Conservation (phyloP, 1,139 yeast genomes). For the Candida tetrigidarum region DNA sequence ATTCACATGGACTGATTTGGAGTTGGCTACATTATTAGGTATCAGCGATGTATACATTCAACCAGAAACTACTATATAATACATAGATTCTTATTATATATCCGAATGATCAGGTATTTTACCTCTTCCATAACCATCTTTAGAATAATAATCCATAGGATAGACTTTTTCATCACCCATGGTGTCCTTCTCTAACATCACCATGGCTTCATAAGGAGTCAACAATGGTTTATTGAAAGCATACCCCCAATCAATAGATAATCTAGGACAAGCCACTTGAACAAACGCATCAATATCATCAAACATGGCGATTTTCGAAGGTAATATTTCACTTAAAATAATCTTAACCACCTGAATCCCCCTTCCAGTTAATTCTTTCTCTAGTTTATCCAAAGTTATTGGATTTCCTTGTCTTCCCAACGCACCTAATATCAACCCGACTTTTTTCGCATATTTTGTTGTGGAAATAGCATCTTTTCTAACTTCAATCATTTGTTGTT, state of each 20-base stretch:
- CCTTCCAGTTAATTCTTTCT: conserved; percentile 49
- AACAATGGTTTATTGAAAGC: conserved; percentile 91
- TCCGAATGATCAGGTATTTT: conserved; percentile 51
- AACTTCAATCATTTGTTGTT: conserved; percentile 74
- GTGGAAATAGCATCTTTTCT: conserved; percentile 71
- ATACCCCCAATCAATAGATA: conserved; percentile 98
- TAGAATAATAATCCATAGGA: conserved; percentile 95
- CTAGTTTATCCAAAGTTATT: conserved; percentile 68
- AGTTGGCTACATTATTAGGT: conserved; percentile 69
- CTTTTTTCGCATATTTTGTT: conserved; percentile 64
- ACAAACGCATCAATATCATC: conserved; percentile 94
- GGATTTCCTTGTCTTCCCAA: conserved; percentile 96
- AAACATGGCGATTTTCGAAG: conserved; percentile 91
- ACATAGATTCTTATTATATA: background rate
- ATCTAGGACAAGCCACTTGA: conserved; percentile 97
- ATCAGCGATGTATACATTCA: conserved; percentile 41
- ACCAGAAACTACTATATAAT: conserved; percentile 4
- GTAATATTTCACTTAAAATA: conserved; percentile 90
- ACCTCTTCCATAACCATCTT: conserved; percentile 95
- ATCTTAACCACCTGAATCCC: conserved; percentile 81
- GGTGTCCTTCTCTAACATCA: conserved; percentile 72
- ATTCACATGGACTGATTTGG: conserved; percentile 58
- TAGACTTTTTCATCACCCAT: conserved; percentile 70
- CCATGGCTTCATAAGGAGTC: conserved; percentile 98
- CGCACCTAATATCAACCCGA: conserved; percentile 93